Conservation (phyloP, 2,329 filamentous ascomycete species). For the Fusarium phyllophilum region DNA sequence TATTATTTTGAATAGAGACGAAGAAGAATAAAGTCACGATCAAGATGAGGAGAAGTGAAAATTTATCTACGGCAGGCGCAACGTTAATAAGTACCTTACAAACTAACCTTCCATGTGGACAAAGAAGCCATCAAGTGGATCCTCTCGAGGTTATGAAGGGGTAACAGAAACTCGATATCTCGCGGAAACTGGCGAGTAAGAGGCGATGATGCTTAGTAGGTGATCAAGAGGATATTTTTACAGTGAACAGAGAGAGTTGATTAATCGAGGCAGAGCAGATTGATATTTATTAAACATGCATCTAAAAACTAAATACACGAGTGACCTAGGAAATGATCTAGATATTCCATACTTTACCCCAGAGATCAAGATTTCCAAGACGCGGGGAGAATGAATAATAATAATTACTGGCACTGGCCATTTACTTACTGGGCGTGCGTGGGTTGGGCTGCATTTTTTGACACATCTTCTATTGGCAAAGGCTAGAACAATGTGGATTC, state of each 20-base stretch:
- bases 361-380: conserved; percentile 24
- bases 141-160: conserved; percentile 43
- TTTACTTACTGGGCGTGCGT: not conserved
- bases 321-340: not conserved
- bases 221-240: not conserved
- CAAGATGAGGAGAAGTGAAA: conserved; percentile 12
- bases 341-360: conserved; percentile 25
- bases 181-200: conserved; percentile 41
- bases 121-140: conserved; percentile 45
- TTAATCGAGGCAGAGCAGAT: not conserved
- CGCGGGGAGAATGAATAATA: conserved; percentile 24
- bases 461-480: conserved; percentile 19
- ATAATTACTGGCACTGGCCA: conserved; percentile 17
- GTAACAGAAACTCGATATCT: conserved; percentile 47
- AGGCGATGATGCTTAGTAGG: conserved; percentile 2
- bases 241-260: not conserved
- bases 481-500: conserved; percentile 39
- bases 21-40: not conserved
- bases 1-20: not conserved
- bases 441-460: not conserved
- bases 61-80: conserved; percentile 22
- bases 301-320: not conserved
- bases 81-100: not conserved
- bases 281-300: not conserved
- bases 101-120: conserved; percentile 31